These are phyloP conservation scores for Deinandra increscens DNA, from an alignment of 129 eudicot species.

Conservation along the genomic window DNA sequence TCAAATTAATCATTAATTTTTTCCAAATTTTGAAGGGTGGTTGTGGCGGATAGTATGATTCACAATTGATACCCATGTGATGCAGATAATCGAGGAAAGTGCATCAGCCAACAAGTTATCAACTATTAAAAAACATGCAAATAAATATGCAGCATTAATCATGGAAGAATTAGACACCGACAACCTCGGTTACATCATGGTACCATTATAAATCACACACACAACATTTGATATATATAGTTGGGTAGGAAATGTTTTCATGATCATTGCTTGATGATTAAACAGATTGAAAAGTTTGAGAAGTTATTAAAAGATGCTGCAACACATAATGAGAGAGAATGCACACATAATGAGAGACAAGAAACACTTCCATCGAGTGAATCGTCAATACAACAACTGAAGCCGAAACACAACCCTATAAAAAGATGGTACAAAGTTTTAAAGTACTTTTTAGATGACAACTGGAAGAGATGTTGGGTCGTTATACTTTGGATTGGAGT, in stretches of 20 bases:
- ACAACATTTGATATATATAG: neutral
- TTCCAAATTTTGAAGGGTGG: too few species aligned
- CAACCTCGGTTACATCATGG: conserved; percentile 54
- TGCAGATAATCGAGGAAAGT: conserved; percentile 62
- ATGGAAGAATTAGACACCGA: conserved; percentile 74
- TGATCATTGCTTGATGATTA: neutral
- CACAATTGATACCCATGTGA: neutral
- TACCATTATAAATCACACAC: conserved; percentile 10
- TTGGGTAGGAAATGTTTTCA: neutral
- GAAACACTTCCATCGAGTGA: conserved; percentile 62
- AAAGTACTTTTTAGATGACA: conserved; percentile 58
- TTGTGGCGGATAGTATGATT: neutral
- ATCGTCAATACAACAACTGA: conserved; percentile 63
- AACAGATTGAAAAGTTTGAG: conserved; percentile 77
- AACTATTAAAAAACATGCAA: conserved; percentile 58
- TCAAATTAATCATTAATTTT: too few species aligned
- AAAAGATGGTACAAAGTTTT: conserved; percentile 44
- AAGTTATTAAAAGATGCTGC: conserved; percentile 75
- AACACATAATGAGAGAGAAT: conserved; percentile 45
- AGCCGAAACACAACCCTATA: conserved; percentile 34
- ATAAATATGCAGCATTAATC: conserved; percentile 67
- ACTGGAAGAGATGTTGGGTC: conserved; percentile 93
- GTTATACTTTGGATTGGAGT: conserved; percentile 65
- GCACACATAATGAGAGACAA: conserved; percentile 45
- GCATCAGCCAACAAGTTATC: conserved; percentile 80